Conservation (phyloP, 1,284 basidiomycete species). For the Agroathelia rolfsii region DNA sequence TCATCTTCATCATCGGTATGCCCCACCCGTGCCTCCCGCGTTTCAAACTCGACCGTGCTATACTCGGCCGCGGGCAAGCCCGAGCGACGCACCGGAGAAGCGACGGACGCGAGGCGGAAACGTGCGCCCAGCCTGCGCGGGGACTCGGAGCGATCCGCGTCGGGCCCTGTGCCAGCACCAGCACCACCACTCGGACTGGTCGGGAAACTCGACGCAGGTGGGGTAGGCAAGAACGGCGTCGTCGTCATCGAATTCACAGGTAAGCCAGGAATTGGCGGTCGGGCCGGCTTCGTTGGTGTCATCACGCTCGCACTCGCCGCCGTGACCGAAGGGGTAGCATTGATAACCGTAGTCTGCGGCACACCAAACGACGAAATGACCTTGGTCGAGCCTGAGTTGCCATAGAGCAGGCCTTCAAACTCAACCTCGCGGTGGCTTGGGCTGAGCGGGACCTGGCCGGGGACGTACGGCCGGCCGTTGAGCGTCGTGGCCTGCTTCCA, state of each 20-base stretch:
- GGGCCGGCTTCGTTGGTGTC: constrained; percentile 10
- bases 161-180: too few species aligned
- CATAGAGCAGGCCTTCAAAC: constrained; percentile 68
- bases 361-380: constrained; percentile 38
- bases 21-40: constrained; percentile 53
- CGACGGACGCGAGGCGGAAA: too few species aligned
- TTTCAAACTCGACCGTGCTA: constrained; percentile 65
- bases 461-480: constrained; percentile 64
- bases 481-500: constrained; percentile 74
- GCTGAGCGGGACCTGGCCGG: constrained; percentile 56
- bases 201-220: neutral
- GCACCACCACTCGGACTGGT: too few species aligned
- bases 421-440: constrained; percentile 60
- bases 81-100: constrained; percentile 32
- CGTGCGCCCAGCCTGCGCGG: too few species aligned
- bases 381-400: constrained; percentile 44
- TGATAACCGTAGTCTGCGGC: too few species aligned
- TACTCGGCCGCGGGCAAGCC: constrained; percentile 54
- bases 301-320: constrained; percentile 5
- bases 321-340: too few species aligned
- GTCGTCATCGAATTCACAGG: constrained; percentile 3
- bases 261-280: constrained; percentile 9
- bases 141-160: constrained; percentile 46
- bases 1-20: constrained; percentile 59
- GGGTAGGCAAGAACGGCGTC: constrained; percentile 5